Conservation (phyloP, 2,329 filamentous ascomycete species). For the Fusarium poae region DNA sequence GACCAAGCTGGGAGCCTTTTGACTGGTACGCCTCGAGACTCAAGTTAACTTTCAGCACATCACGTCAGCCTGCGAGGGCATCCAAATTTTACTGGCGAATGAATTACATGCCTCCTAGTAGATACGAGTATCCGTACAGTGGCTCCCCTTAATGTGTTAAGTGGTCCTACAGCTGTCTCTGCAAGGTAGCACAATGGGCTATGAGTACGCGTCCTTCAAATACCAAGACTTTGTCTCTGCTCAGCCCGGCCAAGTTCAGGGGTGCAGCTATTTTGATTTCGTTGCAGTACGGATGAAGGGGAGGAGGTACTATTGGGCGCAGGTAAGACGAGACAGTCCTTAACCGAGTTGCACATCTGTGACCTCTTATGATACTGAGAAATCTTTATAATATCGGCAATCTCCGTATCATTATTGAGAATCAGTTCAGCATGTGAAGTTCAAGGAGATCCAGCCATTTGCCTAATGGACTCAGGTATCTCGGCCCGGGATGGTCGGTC, state of each 20-base stretch:
- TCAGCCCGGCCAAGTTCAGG: conserved; percentile 30
- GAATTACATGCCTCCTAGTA: conserved; percentile 9
- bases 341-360: conserved; percentile 10
- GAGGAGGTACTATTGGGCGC: conserved; percentile 29
- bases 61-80: conserved; percentile 38
- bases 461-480: conserved; percentile 19
- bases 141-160: conserved; percentile 11
- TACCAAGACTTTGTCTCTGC: conserved; percentile 32
- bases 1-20: not conserved
- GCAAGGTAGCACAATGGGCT: conserved; percentile 32
- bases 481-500: conserved; percentile 42
- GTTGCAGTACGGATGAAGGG: conserved; percentile 17
- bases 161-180: conserved; percentile 18
- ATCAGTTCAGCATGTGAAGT: conserved; percentile 24
- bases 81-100: conserved; percentile 14
- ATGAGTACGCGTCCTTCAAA: conserved; percentile 28
- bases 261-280: conserved; percentile 32
- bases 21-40: conserved; percentile 32
- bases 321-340: conserved; percentile 9
- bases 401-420: conserved; percentile 28
- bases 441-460: conserved; percentile 26
- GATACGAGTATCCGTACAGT: conserved; percentile 10
- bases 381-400: conserved; percentile 19
- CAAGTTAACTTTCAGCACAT: conserved; percentile 21
- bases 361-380: not conserved